Evolutionary conservation across 202 grass and related monocot genomes (phyloP).

Genomic region (Cymbopogon flexuosus): DNA sequence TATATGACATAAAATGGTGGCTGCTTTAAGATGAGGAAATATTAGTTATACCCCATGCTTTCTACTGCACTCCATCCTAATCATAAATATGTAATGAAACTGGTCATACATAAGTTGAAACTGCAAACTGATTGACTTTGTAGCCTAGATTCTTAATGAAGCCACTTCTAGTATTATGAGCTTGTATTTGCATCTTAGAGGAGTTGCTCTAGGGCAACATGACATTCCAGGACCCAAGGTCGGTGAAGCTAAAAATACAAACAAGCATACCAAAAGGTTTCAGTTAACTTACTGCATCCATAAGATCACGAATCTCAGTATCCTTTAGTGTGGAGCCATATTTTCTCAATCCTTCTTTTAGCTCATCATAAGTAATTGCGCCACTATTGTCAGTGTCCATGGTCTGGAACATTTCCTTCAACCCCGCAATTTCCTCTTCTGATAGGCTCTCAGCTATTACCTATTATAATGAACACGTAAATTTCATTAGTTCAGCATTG

Average conservation of each 20-base stretch:
- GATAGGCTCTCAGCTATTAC: constrained; percentile 92
- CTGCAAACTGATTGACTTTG: neutral
- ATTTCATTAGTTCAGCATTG: constrained; percentile 7
- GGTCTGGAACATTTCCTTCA: constrained; percentile 87
- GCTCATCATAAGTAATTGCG: constrained; percentile 86
- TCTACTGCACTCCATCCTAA: neutral
- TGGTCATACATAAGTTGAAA: neutral
- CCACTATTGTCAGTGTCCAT: constrained; percentile 90
- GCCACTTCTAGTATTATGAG: neutral
- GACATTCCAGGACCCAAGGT: constrained; percentile 9
- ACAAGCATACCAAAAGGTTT: constrained; percentile 15
- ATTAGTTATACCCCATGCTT: neutral
- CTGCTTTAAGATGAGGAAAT: neutral
- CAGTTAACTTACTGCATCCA: constrained; percentile 71
- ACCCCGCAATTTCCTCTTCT: constrained; percentile 90
- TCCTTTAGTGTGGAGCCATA: constrained; percentile 92
- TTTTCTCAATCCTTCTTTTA: constrained; percentile 76
- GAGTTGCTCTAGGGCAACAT: neutral
- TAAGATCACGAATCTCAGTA: constrained; percentile 89
- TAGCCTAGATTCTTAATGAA: neutral
- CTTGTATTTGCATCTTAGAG: neutral
- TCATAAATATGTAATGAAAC: constrained; percentile 12
- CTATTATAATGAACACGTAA: constrained; percentile 36
- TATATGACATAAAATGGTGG: neutral
- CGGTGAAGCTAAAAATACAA: constrained; percentile 23